These are phyloP conservation scores for Phytophthora pistaciae DNA, from an alignment of 352 stramenopile species.

Conservation along the genomic window DNA sequence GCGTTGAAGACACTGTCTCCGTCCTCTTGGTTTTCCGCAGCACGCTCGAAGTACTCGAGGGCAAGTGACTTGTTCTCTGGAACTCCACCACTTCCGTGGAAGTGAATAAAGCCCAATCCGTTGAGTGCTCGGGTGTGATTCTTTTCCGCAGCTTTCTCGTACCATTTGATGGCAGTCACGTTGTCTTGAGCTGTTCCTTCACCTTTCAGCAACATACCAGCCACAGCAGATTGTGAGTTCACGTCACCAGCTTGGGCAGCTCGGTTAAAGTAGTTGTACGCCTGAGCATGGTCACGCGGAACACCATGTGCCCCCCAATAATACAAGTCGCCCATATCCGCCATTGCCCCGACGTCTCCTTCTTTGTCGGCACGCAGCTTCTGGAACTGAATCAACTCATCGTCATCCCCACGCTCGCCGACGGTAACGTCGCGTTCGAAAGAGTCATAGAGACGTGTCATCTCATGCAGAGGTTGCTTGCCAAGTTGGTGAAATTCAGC, in stretches of 20 bases:
- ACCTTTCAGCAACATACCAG: slow-evolving; percentile 90
- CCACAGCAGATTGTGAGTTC: slow-evolving; percentile 67
- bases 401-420: slow-evolving; percentile 71
- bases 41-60: slow-evolving; percentile 84
- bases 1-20: slow-evolving; percentile 93
- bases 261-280: slow-evolving; percentile 78
- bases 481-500: slow-evolving; percentile 70
- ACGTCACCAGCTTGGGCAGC: slow-evolving; percentile 72
- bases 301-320: slow-evolving; percentile 90
- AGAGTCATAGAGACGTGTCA: slow-evolving; percentile 78
- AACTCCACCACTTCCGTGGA: slow-evolving; percentile 76
- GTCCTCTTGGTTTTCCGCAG: slow-evolving; percentile 79
- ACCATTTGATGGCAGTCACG: slow-evolving; percentile 75
- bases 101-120: slow-evolving; percentile 91
- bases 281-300: slow-evolving; percentile 69
- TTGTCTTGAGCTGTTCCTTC: slow-evolving; percentile 85
- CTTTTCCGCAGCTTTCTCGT: slow-evolving; percentile 68
- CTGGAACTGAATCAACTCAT: slow-evolving; percentile 91
- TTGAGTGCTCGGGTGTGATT: slow-evolving; percentile 89
- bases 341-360: slow-evolving; percentile 80
- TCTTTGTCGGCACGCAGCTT: slow-evolving; percentile 78
- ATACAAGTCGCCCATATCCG: slow-evolving; percentile 89
- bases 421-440: slow-evolving; percentile 52
- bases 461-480: slow-evolving; percentile 82
- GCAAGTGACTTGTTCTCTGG: slow-evolving; percentile 81